These are phyloP conservation scores for Aspergillus wentii DNA, from an alignment of 495 filamentous ascomycete genomes.

Conservation along the genomic window DNA sequence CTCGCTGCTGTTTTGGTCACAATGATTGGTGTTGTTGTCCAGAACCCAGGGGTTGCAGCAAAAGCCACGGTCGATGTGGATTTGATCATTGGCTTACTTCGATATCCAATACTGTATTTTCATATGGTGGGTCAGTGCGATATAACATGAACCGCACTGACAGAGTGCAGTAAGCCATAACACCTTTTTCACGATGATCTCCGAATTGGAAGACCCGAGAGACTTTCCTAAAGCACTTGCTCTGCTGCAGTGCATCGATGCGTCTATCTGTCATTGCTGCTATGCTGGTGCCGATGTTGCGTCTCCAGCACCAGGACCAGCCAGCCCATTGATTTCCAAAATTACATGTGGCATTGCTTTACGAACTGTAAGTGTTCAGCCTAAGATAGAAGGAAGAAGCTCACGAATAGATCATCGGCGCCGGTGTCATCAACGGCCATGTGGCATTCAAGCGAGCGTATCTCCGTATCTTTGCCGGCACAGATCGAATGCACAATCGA, in stretches of 20 bases:
- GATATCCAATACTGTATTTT: not conserved
- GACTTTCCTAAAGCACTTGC: slow-evolving; percentile 55
- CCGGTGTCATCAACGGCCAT: slow-evolving; percentile 67
- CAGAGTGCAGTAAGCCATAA: slow-evolving; percentile 44
- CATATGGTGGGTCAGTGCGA: slow-evolving; percentile 32
- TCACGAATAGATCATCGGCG: slow-evolving; percentile 51
- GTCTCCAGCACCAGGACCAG: slow-evolving; percentile 60
- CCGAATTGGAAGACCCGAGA: slow-evolving; percentile 57
- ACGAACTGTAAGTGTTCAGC: slow-evolving; percentile 40
- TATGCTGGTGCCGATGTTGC: slow-evolving; percentile 57
- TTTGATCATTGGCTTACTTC: not conserved
- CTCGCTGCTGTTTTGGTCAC: slow-evolving; percentile 56
- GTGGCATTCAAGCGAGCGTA: slow-evolving; percentile 61
- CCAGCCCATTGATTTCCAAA: slow-evolving; percentile 51
- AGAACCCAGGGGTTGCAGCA: not conserved
- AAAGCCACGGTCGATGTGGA: slow-evolving; percentile 16
- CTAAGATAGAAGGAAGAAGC: too few species aligned
- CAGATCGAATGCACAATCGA: slow-evolving; percentile 57
- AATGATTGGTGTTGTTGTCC: slow-evolving; percentile 52
- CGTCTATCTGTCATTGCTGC: slow-evolving; percentile 56
- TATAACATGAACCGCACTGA: slow-evolving; percentile 8
- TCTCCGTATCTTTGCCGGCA: slow-evolving; percentile 52
- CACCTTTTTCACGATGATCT: slow-evolving; percentile 62
- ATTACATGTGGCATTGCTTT: slow-evolving; percentile 62
- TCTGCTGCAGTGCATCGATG: slow-evolving; percentile 47